These are phyloP conservation scores for Hypoxylon rubiginosum DNA, from an alignment of 2,329 filamentous ascomycete genomes.

Conservation along the genomic window DNA sequence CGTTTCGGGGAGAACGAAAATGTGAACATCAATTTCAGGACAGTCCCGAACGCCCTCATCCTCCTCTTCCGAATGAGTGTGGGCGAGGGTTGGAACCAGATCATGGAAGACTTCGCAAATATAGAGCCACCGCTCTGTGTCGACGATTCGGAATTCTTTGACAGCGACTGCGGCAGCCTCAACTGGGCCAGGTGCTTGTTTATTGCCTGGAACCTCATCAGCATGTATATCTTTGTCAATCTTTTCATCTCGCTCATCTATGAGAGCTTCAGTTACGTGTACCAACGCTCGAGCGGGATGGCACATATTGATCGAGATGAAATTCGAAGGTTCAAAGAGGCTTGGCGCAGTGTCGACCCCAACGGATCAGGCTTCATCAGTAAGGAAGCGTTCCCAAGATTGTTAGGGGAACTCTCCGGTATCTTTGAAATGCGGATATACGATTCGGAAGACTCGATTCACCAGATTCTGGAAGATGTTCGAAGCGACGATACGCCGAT, in stretches of 20 bases:
- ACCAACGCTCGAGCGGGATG: conserved; percentile 94
- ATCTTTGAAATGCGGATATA: conserved; percentile 99
- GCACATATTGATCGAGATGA: conserved; percentile 92
- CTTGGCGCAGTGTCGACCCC: conserved; percentile 96
- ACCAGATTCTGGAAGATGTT: conserved; percentile 88
- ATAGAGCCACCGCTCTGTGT: conserved; percentile 87
- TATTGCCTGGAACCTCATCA: conserved; percentile 97
- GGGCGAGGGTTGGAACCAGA: conserved; percentile 94
- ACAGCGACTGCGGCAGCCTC: conserved; percentile 92
- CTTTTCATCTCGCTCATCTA: conserved; percentile 98
- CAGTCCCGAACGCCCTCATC: conserved; percentile 92
- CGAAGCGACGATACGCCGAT: conserved; percentile 66
- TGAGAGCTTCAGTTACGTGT: conserved; percentile 99
- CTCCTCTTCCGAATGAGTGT: conserved; percentile 93
- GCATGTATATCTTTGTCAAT: conserved; percentile 99
- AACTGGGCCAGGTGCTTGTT: conserved; percentile 91
- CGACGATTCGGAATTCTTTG: conserved; percentile 77
- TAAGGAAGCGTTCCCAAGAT: conserved; percentile 87
- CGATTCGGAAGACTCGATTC: conserved; percentile 87
- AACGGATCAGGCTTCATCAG: conserved; percentile 91
- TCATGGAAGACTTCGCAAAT: conserved; percentile 95
- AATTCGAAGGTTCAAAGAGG: conserved; percentile 96
- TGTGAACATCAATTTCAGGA: conserved; percentile 91
- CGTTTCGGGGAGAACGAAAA: conserved; percentile 81
- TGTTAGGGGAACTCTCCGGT: conserved; percentile 92